Evolutionary conservation across 2,329 filamentous ascomycete species (phyloP), one percentile per base, ranked within the genome.

Genomic region (Leptographium wingfieldii): DNA sequence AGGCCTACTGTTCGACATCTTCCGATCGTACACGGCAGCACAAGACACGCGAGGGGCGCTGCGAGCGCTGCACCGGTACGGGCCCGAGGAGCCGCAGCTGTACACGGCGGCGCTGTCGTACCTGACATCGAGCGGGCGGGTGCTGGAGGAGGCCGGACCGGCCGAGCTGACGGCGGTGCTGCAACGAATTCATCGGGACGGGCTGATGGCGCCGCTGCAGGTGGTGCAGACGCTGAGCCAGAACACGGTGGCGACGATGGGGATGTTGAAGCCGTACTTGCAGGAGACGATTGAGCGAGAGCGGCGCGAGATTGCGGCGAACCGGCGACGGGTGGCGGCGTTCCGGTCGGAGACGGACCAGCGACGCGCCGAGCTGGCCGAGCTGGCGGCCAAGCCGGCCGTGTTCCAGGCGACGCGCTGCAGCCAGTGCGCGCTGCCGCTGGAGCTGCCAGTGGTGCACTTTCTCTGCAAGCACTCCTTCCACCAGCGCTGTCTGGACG

Each of bases 381-480:
- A 92, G 56, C 79, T 99, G 0, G 82, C 81, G 9, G 80, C 80
- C 10, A 92, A 95, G 68, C 92, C 94, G 0, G 85, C 86, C 25
- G 88, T 95, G 1, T 97, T 99, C 77, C 90, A 95, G 70, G 86
- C 91, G 0, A 92, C 91, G 40, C 83, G 94, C 57, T 99, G 94
- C 71, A 86, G 87, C 33, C 85, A 88, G 57, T 99, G 94, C 70
- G 84, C 84, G 19, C 81, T 84, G 46, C 80, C 83, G 31, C 79
- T 97, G 22, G 92, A 96, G 65, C 77, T 97, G 14, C 94, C 94
- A 0, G 89, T 86, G 0, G 92, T 99, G 55, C 94, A 99, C 70
- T 99, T 99, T 71, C 74, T 99, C 64, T 99, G 94, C 76, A 96
- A 95, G 71, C 94, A 99, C 71, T 92, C 87, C 62, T 99, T 96